phyloP scores from a whole-genome alignment of 1,284 basidiomycete genomes.

The Schizopora paradoxa region DNA sequence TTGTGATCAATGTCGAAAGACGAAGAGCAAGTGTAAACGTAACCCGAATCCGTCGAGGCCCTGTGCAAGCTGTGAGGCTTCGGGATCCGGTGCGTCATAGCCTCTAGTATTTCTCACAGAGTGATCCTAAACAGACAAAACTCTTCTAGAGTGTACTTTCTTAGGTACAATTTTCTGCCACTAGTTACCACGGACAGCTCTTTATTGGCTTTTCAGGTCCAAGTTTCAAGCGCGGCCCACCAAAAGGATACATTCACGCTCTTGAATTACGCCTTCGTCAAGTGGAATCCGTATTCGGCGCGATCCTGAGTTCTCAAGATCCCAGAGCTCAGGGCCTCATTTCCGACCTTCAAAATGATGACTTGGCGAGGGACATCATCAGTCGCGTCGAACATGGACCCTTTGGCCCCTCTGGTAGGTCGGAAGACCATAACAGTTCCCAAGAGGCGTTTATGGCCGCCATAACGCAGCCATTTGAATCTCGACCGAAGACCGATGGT shows the following conservation, averaged over 20 bases:
- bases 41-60: slow-evolving; percentile 42
- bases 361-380: slow-evolving; percentile 66
- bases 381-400: slow-evolving; percentile 69
- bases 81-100: slow-evolving; percentile 49
- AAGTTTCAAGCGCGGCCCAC: slow-evolving; percentile 80
- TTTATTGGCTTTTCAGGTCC: slow-evolving; percentile 46
- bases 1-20: slow-evolving; percentile 80
- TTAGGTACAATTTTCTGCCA: slow-evolving; percentile 43
- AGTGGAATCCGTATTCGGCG: slow-evolving; percentile 78
- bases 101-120: neutral
- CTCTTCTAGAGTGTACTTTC: slow-evolving; percentile 62
- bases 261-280: slow-evolving; percentile 87
- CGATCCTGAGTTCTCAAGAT: slow-evolving; percentile 69
- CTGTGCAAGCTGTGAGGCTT: slow-evolving; percentile 65
- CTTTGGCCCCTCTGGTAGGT: slow-evolving; percentile 63
- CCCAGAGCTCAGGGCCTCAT: slow-evolving; percentile 65
- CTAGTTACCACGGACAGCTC: neutral
- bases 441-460: slow-evolving; percentile 70
- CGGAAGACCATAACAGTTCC: slow-evolving; percentile 44
- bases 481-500: slow-evolving; percentile 43
- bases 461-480: slow-evolving; percentile 55
- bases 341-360: slow-evolving; percentile 62
- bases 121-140: too few relatives aligned
- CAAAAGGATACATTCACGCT: slow-evolving; percentile 86
- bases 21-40: slow-evolving; percentile 81